These are phyloP conservation scores for Penicillium mononematosum DNA, from an alignment of 495 filamentous ascomycete genomes.

Conservation along the genomic window DNA sequence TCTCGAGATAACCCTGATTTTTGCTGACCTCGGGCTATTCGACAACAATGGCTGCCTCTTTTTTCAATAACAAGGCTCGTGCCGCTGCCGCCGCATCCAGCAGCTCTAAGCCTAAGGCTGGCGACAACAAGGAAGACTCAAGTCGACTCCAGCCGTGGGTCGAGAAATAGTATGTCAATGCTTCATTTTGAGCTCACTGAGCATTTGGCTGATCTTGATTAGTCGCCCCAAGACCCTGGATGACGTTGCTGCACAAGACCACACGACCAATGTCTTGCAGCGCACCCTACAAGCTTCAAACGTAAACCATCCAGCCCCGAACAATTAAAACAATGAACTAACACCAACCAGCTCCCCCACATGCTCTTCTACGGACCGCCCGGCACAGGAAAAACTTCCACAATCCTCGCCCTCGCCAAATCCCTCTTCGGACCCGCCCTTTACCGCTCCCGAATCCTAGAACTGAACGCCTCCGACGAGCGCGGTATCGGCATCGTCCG, in stretches of 20 bases:
- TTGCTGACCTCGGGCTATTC: conserved; percentile 38
- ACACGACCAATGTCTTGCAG: conserved; percentile 89
- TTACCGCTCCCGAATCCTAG: conserved; percentile 89
- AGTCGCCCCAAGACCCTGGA: conserved; percentile 91
- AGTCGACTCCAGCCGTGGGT: conserved; percentile 87
- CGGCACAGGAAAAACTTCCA: conserved; percentile 98
- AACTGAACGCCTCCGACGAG: conserved; percentile 98
- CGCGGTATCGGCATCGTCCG: conserved; percentile 95
- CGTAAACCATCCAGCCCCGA: conserved; percentile 41
- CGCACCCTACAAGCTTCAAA: conserved; percentile 93
- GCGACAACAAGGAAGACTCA: conserved; percentile 60
- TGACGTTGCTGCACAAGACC: conserved; percentile 97
- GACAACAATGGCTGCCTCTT: conserved; percentile 57
- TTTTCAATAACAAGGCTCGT: conserved; percentile 94
- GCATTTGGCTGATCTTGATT: conserved; percentile 8
- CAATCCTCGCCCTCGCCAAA: conserved; percentile 92
- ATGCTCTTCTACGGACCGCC: conserved; percentile 99
- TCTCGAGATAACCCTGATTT: neutral
- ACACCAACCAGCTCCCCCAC: conserved; percentile 71
- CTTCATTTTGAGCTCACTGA: neutral
- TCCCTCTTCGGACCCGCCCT: conserved; percentile 96
- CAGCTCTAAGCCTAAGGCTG: conserved; percentile 51
- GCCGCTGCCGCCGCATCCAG: conserved; percentile 70
- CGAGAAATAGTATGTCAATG: conserved; percentile 87
- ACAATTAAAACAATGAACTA: neutral